Conservation (phyloP, 495 filamentous ascomycete genomes). For the Trichoderma orchidacearum region DNA sequence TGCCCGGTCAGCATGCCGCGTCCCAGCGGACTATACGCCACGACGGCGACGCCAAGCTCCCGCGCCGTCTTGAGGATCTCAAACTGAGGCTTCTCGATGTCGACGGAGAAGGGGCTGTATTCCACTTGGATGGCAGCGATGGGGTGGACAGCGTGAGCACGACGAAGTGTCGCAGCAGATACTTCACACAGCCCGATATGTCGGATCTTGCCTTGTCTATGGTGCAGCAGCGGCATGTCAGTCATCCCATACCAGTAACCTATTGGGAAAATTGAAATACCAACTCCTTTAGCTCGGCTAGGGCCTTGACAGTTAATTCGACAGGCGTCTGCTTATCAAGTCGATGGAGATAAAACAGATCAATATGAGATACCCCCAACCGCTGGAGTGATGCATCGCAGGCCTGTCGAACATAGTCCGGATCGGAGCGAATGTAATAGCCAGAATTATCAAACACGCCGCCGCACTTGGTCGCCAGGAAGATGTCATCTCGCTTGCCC, state of each 20-base stretch:
- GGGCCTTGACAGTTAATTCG: constrained; percentile 43
- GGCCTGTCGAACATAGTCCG: constrained; percentile 33
- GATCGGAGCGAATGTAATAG: constrained; percentile 22
- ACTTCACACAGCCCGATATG: constrained; percentile 34
- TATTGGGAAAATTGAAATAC: constrained; percentile 6
- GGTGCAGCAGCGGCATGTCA: neutral
- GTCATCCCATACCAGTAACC: neutral
- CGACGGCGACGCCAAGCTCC: constrained; percentile 32
- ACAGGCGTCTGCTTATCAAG: constrained; percentile 41
- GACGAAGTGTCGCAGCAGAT: constrained; percentile 22
- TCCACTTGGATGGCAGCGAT: constrained; percentile 30
- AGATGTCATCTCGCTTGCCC: constrained; percentile 35
- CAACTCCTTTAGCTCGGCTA: constrained; percentile 26
- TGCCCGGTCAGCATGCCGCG: constrained; percentile 33
- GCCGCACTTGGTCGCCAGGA: constrained; percentile 44
- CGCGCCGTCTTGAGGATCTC: constrained; percentile 25
- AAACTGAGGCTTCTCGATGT: constrained; percentile 24
- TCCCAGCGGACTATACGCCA: constrained; percentile 35
- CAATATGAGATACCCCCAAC: constrained; percentile 37
- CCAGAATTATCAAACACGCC: constrained; percentile 1
- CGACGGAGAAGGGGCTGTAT: constrained; percentile 29
- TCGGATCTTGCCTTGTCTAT: constrained; percentile 31
- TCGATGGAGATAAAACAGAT: constrained; percentile 48
- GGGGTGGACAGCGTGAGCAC: constrained; percentile 20
- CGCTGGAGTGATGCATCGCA: constrained; percentile 37